Percentiles rank a stretch among this genome's conserved stretches.
phyloP scores from a whole-genome alignment of 805 yeast species.

The Yamadazyma takamatsuzukensis region DNA sequence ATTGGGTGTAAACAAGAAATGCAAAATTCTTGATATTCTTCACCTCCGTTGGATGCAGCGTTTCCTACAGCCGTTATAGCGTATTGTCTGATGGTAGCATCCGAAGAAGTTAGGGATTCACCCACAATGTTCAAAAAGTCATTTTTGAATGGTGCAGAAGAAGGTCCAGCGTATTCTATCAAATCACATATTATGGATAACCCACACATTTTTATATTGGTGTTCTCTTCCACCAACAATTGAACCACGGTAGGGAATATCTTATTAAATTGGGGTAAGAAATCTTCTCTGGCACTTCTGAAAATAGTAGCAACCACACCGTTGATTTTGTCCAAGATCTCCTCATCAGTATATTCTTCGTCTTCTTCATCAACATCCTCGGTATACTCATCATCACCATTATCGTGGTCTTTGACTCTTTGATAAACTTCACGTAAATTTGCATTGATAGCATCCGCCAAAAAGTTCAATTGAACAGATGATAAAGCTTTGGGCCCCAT shows the following conservation, averaged over 20 bases:
- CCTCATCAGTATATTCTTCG: slow-evolving; percentile 86
- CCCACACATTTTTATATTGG: slow-evolving; percentile 72
- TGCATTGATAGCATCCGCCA: slow-evolving; percentile 57
- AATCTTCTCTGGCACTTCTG: slow-evolving; percentile 54
- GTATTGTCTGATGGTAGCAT: slow-evolving; percentile 78
- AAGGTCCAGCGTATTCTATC: slow-evolving; percentile 73
- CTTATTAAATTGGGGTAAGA: slow-evolving; percentile 61
- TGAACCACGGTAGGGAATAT: slow-evolving; percentile 61
- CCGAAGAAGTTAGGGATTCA: slow-evolving; percentile 62
- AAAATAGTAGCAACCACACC: slow-evolving; percentile 70
- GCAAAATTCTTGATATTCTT: slow-evolving; percentile 54
- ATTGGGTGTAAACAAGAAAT: slow-evolving; percentile 71
- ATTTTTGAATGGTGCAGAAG: slow-evolving; percentile 60
- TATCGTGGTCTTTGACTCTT: slow-evolving; percentile 69
- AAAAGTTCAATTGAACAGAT: slow-evolving; percentile 48
- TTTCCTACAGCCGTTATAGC: slow-evolving; percentile 83
- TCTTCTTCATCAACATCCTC: slow-evolving; percentile 86
- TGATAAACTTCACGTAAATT: slow-evolving; percentile 66
- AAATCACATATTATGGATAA: slow-evolving; percentile 77
- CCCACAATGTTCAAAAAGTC: slow-evolving; percentile 60
- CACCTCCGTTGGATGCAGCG: slow-evolving; percentile 80
- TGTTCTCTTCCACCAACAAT: slow-evolving; percentile 61
- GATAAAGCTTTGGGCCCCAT: slow-evolving; percentile 65
- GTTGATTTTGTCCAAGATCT: slow-evolving; percentile 79
- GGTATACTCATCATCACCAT: slow-evolving; percentile 73